Evolutionary conservation across 148 eudicot species (phyloP).

Genomic region (Rhododendron molle): DNA sequence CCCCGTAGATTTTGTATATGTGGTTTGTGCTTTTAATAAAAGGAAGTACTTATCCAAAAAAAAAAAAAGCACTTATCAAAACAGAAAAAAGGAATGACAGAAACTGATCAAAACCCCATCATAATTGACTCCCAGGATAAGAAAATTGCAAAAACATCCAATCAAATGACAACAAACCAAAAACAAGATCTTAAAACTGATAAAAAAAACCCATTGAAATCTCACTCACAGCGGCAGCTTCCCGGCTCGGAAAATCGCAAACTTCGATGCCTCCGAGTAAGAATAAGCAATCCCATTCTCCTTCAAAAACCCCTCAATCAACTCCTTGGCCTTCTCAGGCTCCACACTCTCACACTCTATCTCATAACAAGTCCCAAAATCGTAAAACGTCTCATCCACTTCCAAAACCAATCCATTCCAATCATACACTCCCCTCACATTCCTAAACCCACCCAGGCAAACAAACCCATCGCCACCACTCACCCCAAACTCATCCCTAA

Average conservation of each 20-base stretch:
- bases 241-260: conserved; percentile 62
- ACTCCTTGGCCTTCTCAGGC: conserved; percentile 65
- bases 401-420: conserved; percentile 77
- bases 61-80: not conserved
- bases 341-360: conserved; percentile 78
- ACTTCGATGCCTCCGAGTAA: conserved; percentile 63
- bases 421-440: conserved; percentile 72
- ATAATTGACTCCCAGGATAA: not conserved
- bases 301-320: conserved; percentile 61
- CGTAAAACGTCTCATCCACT: conserved; percentile 72
- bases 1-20: too few species aligned
- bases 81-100: not conserved
- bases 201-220: not conserved
- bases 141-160: not conserved
- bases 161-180: not conserved
- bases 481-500: conserved; percentile 59
- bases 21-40: too few species aligned
- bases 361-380: conserved; percentile 77
- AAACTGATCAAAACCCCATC: not conserved
- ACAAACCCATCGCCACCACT: conserved; percentile 41
- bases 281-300: conserved; percentile 61
- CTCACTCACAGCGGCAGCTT: conserved; percentile 56
- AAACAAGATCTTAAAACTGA: not conserved
- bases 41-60: too few species aligned
- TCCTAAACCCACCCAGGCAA: conserved; percentile 77